These are phyloP conservation scores for Eutrema salsugineum DNA, from an alignment of 441 rosid genomes.

Conservation along the genomic window DNA sequence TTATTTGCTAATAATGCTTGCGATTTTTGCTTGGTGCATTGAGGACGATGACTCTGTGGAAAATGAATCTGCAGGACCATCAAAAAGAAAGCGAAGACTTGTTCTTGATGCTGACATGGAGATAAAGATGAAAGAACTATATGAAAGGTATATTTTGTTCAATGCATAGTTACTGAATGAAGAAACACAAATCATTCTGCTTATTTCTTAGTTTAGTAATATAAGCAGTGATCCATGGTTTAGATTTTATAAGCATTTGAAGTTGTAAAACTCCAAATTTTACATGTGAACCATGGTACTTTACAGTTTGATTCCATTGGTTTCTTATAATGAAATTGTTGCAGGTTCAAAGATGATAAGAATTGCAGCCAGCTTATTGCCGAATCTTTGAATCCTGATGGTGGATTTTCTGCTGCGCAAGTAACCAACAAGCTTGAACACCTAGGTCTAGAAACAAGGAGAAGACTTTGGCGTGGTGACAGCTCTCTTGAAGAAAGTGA, in stretches of 20 bases:
- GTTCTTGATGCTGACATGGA: slow-evolving; percentile 64
- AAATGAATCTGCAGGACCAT: slow-evolving; percentile 38
- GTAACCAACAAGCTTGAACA: slow-evolving; percentile 90
- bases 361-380: slow-evolving; percentile 64
- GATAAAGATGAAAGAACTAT: slow-evolving; percentile 61
- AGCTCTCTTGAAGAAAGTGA: slow-evolving; percentile 24
- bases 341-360: slow-evolving; percentile 70
- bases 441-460: slow-evolving; percentile 65
- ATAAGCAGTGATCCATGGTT: neutral
- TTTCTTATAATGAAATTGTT: slow-evolving; percentile 24
- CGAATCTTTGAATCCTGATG: slow-evolving; percentile 67
- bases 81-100: slow-evolving; percentile 64
- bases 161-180: slow-evolving; percentile 4
- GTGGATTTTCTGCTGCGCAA: slow-evolving; percentile 77
- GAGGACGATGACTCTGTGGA: slow-evolving; percentile 42
- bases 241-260: neutral
- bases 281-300: neutral
- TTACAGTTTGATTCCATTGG: neutral
- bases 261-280: neutral
- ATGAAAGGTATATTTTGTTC: slow-evolving; percentile 57
- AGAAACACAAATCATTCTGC: neutral
- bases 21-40: slow-evolving; percentile 31
- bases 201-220: neutral
- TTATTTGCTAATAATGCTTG: neutral
- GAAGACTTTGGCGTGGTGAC: slow-evolving; percentile 41